Evolutionary conservation across 2,329 filamentous ascomycete genomes (phyloP).

Genomic region (Sclerotinia sclerotiorum): DNA sequence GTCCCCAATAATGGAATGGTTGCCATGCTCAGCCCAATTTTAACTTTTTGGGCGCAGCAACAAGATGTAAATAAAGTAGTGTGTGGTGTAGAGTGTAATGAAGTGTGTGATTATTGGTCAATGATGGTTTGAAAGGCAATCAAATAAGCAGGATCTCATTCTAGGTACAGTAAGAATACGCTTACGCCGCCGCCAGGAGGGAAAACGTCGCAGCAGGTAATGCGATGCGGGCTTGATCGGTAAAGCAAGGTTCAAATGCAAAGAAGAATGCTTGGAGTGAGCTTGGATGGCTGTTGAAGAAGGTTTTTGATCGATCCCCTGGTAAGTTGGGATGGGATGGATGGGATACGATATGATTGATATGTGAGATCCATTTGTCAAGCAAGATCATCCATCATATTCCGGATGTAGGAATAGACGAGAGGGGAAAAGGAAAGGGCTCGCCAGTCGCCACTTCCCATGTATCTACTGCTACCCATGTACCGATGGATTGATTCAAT

Average conservation of each 20-base stretch:
- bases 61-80: too few species aligned
- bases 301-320: not conserved
- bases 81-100: not conserved
- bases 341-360: not conserved
- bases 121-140: constrained; percentile 3
- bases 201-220: constrained; percentile 22
- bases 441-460: not conserved
- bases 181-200: constrained; percentile 20
- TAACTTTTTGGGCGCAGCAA: constrained; percentile 5
- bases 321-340: not conserved
- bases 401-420: not conserved
- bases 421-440: too few species aligned
- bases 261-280: constrained; percentile 15
- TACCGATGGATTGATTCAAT: not conserved
- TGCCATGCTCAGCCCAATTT: not conserved
- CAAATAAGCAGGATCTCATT: not conserved
- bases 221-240: constrained; percentile 22
- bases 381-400: constrained; percentile 10
- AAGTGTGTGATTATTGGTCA: not conserved
- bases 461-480: not conserved
- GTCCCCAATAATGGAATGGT: not conserved
- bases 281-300: constrained; percentile 8
- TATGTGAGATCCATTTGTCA: constrained; percentile 9
- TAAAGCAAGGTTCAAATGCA: constrained; percentile 21
- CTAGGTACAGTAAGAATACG: not conserved